phyloP scores from a whole-genome alignment of 805 yeast species.

The Saccharomycopsis sp. region DNA sequence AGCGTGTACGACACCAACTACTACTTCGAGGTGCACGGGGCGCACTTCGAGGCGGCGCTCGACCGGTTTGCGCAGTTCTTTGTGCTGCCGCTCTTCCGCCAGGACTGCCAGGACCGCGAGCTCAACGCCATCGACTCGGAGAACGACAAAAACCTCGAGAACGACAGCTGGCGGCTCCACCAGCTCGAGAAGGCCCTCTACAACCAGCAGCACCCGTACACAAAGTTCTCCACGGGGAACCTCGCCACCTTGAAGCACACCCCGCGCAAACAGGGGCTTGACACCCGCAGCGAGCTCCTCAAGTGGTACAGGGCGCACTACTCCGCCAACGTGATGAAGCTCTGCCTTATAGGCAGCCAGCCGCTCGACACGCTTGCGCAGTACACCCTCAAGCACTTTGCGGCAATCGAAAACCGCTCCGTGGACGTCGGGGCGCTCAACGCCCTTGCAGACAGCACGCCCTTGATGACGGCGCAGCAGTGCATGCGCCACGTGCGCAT shows the following conservation, averaged over 20 bases:
- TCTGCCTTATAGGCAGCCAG: slow-evolving; percentile 80
- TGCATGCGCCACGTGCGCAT: slow-evolving; percentile 52
- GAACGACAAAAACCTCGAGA: slow-evolving; percentile 88
- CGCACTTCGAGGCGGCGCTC: slow-evolving; percentile 75
- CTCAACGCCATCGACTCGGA: slow-evolving; percentile 94
- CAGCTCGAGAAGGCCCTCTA: slow-evolving; percentile 75
- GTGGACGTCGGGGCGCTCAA: slow-evolving; percentile 11
- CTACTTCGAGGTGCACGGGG: slow-evolving; percentile 75
- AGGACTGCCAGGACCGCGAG: slow-evolving; percentile 75
- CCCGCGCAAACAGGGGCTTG: slow-evolving; percentile 54
- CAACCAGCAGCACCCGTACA: slow-evolving; percentile 73
- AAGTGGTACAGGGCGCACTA: slow-evolving; percentile 67
- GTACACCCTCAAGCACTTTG: slow-evolving; percentile 51
- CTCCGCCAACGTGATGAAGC: slow-evolving; percentile 83
- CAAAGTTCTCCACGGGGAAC: slow-evolving; percentile 89
- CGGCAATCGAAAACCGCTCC: slow-evolving; percentile 7
- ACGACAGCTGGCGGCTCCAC: slow-evolving; percentile 80
- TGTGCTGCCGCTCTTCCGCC: slow-evolving; percentile 65
- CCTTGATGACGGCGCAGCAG: slow-evolving; percentile 44
- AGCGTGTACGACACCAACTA: slow-evolving; percentile 85
- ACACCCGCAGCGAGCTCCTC: slow-evolving; percentile 75
- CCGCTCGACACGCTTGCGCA: slow-evolving; percentile 59
- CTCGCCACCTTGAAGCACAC: slow-evolving; percentile 59
- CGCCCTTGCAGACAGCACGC: slow-evolving; percentile 20
- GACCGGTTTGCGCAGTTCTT: slow-evolving; percentile 93